A percentile compares a stretch with the other conserved stretches of the same genome.
phyloP scores from a whole-genome alignment of 2,329 filamentous ascomycete genomes.

The Pezicula carpinea region DNA sequence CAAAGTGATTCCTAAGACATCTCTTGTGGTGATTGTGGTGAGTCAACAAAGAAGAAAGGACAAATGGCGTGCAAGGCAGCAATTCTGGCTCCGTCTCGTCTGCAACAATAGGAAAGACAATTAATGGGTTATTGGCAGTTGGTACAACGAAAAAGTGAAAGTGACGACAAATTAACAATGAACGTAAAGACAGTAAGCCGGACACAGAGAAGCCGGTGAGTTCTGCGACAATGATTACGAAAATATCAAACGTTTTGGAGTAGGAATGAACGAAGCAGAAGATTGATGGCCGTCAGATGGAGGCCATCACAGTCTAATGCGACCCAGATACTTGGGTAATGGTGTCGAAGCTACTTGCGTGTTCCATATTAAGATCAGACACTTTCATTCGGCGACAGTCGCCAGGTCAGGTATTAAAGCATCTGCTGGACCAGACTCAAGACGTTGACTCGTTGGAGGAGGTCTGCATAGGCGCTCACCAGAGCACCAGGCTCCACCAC shows the following conservation, averaged over 20 bases:
- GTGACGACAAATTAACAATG: conserved; percentile 3
- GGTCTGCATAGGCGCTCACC: conserved; percentile 24
- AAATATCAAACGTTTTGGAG: conserved; percentile 4
- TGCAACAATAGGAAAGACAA: conserved; percentile 10
- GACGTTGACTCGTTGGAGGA: conserved; percentile 16
- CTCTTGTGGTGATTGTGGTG: conserved; percentile 4
- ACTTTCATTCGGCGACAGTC: conserved; percentile 24
- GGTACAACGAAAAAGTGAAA: not conserved
- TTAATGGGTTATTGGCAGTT: conserved; percentile 3
- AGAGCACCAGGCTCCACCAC: conserved; percentile 2
- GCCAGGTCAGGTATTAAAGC: conserved; percentile 13
- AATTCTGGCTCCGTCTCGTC: not conserved
- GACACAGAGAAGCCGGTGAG: conserved; percentile 5
- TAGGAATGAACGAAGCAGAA: conserved; percentile 20
- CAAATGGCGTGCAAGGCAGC: not conserved
- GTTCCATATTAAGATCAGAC: conserved; percentile 14
- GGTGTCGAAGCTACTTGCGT: conserved; percentile 6
- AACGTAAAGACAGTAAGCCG: conserved; percentile 9
- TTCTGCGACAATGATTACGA: conserved; percentile 16
- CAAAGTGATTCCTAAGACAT: not conserved
- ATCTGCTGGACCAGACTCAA: conserved; percentile 8
- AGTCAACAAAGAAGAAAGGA: conserved; percentile 9
- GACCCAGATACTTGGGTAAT: conserved; percentile 7
- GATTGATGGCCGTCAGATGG: conserved; percentile 16
- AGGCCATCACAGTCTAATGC: conserved; percentile 10